phyloP scores from a whole-genome alignment of 192 early-diverging fungal genomes.

The Anaeromyces robustus region DNA sequence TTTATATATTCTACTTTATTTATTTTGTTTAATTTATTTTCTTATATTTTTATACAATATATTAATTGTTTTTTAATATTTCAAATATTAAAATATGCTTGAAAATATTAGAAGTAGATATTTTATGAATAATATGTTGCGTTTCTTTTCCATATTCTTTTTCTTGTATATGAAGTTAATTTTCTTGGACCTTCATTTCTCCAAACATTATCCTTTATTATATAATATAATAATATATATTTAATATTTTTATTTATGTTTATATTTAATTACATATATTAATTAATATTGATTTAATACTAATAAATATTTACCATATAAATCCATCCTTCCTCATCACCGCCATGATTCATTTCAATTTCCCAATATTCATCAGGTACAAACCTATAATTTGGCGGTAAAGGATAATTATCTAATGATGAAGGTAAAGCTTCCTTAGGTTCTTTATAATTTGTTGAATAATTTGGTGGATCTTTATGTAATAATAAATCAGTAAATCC shows the following conservation, averaged over 20 bases:
- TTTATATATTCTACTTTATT: too few relatives aligned
- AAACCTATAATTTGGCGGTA: background rate
- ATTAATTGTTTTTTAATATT: too few relatives aligned
- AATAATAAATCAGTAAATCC: background rate
- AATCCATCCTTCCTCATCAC: background rate
- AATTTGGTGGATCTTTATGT: background rate
- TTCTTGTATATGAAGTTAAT: background rate
- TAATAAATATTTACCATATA: background rate
- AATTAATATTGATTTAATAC: too few relatives aligned
- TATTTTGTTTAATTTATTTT: too few relatives aligned
- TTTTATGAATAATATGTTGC: background rate
- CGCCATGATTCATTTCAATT: background rate
- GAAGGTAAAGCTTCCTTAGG: background rate
- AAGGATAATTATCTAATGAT: background rate
- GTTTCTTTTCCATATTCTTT: background rate
- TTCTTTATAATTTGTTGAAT: background rate
- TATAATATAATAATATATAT: too few relatives aligned
- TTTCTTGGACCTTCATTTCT: background rate
- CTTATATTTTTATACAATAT: too few relatives aligned
- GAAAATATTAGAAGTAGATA: too few relatives aligned
- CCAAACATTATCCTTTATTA: background rate
- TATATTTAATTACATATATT: too few relatives aligned
- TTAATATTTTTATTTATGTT: too few relatives aligned
- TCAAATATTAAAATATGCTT: too few relatives aligned
- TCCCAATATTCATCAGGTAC: background rate